These are phyloP conservation scores for Thermochaetoides dissita DNA, from an alignment of 2,329 filamentous ascomycete species.

Conservation along the genomic window DNA sequence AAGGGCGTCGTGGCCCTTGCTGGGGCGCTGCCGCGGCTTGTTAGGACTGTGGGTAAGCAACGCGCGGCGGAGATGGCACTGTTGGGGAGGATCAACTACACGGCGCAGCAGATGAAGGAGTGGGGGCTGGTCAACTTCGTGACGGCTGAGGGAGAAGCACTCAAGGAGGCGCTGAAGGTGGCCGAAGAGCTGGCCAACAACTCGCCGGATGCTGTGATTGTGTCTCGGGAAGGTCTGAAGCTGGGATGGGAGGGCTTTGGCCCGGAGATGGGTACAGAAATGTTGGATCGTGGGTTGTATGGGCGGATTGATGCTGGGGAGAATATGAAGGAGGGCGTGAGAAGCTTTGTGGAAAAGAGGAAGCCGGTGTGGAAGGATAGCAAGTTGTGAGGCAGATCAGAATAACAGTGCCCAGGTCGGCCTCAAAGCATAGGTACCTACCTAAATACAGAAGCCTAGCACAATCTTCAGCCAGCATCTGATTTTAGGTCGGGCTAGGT, in stretches of 20 bases:
- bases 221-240: conserved; percentile 55
- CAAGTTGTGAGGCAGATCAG: conserved; percentile 32
- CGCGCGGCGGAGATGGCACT: conserved; percentile 60
- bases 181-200: conserved; percentile 49
- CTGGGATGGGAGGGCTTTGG: conserved; percentile 59
- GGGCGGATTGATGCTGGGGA: conserved; percentile 48
- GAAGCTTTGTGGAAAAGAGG: conserved; percentile 65
- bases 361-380: conserved; percentile 54
- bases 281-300: conserved; percentile 45
- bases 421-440: too few relatives aligned
- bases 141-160: conserved; percentile 32
- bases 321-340: conserved; percentile 63
- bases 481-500: too few relatives aligned
- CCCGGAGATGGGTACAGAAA: conserved; percentile 47
- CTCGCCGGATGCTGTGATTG: conserved; percentile 63
- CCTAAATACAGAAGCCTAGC: too few relatives aligned
- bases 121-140: conserved; percentile 63
- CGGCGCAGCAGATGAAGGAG: conserved; percentile 41
- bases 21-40: conserved; percentile 54
- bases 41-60: conserved; percentile 51
- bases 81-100: conserved; percentile 41
- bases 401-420: too few relatives aligned
- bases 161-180: conserved; percentile 46
- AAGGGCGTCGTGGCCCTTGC: conserved; percentile 58
- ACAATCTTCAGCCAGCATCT: too few relatives aligned